Percentiles rank a stretch among this genome's conserved stretches.
phyloP scores from a whole-genome alignment of 257 asterid species.

The Oldenlandia corymbosa region DNA sequence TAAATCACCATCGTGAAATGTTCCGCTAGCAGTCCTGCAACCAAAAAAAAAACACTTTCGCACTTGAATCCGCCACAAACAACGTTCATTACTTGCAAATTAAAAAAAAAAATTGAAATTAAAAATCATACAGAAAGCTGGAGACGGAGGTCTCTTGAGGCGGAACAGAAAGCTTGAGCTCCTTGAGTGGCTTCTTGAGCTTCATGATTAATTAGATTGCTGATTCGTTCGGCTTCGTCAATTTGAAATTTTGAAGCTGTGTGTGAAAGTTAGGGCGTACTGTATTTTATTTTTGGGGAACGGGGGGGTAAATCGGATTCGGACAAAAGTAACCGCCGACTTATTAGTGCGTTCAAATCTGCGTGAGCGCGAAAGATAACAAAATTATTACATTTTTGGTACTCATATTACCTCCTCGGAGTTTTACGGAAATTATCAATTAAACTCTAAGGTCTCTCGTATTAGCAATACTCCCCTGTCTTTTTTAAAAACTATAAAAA shows the following conservation, averaged over 20 bases:
- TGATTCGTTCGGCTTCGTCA: background rate
- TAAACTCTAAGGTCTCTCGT: too few relatives aligned
- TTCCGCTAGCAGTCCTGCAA: slow-evolving; percentile 90
- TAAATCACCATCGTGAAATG: slow-evolving; percentile 90
- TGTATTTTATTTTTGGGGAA: background rate
- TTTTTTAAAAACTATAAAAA: too few relatives aligned
- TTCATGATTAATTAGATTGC: slow-evolving; percentile 48
- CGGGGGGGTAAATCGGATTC: background rate
- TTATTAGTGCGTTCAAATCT: slow-evolving; percentile 18
- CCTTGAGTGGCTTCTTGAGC: slow-evolving; percentile 76
- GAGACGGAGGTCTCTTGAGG: slow-evolving; percentile 73
- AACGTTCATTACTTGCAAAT: too few relatives aligned
- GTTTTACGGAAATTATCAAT: too few relatives aligned
- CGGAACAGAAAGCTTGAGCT: slow-evolving; percentile 86
- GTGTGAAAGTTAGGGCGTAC: background rate
- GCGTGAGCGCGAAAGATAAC: slow-evolving; percentile 16
- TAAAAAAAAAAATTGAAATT: too few relatives aligned
- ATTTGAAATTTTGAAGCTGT: background rate
- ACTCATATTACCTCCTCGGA: too few relatives aligned
- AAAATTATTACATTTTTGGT: too few relatives aligned
- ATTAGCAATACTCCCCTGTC: too few relatives aligned
- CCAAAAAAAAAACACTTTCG: slow-evolving; percentile 1
- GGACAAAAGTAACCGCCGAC: background rate
- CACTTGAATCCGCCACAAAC: background rate
- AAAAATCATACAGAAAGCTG: slow-evolving; percentile 48